These are phyloP conservation scores for Ramularia endophylla DNA, from an alignment of 2,329 filamentous ascomycete genomes.

Conservation along the genomic window DNA sequence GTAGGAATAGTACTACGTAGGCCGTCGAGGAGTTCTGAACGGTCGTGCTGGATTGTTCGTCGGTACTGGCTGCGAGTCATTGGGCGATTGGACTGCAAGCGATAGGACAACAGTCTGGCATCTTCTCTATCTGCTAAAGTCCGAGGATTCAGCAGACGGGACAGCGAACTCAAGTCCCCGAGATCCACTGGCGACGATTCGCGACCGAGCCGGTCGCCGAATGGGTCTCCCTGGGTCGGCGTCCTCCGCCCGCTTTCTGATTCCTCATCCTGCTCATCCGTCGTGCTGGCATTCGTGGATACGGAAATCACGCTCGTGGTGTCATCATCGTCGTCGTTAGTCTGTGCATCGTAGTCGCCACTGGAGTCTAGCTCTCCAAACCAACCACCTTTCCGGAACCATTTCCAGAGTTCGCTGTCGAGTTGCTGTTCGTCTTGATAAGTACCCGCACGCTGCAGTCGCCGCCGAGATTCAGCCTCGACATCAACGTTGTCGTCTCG, in stretches of 20 bases:
- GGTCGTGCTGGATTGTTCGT: constrained; percentile 60
- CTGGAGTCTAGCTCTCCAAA: constrained; percentile 80
- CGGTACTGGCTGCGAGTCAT: constrained; percentile 77
- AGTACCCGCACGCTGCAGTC: constrained; percentile 43
- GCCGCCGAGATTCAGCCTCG: constrained; percentile 68
- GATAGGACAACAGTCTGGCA: constrained; percentile 72
- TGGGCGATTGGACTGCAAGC: constrained; percentile 64
- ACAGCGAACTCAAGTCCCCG: constrained; percentile 45
- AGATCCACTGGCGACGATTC: constrained; percentile 53
- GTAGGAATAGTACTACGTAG: constrained; percentile 31
- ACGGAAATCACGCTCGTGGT: constrained; percentile 74
- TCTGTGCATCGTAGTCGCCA: constrained; percentile 63
- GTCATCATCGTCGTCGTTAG: constrained; percentile 61
- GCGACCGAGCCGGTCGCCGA: constrained; percentile 28
- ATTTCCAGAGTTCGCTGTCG: constrained; percentile 69
- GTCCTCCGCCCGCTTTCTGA: constrained; percentile 57
- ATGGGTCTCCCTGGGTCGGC: constrained; percentile 64
- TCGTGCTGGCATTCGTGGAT: constrained; percentile 43
- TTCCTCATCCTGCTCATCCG: constrained; percentile 36
- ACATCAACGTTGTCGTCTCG: constrained; percentile 66
- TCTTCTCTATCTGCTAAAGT: constrained; percentile 73
- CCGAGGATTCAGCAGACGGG: constrained; percentile 73
- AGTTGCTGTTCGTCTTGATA: constrained; percentile 58
- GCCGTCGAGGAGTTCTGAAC: constrained; percentile 58
- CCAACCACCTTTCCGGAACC: constrained; percentile 78